Percentiles rank a stretch among this genome's conserved stretches.
These are phyloP conservation scores for Penicillium steckii DNA, from an alignment of 495 filamentous ascomycete species.

Conservation along the genomic window DNA sequence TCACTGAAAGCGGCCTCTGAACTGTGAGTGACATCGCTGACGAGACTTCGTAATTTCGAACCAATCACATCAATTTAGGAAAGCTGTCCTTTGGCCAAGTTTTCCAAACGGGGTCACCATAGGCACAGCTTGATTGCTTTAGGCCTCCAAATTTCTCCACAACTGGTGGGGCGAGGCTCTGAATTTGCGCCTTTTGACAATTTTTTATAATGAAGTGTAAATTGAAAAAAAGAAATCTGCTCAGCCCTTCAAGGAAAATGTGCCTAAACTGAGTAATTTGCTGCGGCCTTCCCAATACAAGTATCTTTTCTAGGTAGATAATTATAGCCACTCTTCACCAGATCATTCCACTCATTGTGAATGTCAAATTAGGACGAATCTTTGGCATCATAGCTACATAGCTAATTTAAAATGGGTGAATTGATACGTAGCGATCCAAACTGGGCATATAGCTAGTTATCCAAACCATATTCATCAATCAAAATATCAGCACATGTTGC, in stretches of 20 bases:
- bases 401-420: not conserved
- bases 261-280: not conserved
- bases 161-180: not conserved
- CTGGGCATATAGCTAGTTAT: not conserved
- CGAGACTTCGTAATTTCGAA: not conserved
- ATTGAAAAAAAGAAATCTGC: not conserved
- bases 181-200: not conserved
- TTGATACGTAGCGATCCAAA: not conserved
- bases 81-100: not conserved
- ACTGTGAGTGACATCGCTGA: not conserved
- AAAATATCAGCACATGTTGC: conserved; percentile 29
- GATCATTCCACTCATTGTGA: not conserved
- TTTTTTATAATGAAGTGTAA: not conserved
- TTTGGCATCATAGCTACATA: not conserved
- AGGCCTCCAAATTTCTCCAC: not conserved
- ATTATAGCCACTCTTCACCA: not conserved
- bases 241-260: not conserved
- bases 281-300: not conserved
- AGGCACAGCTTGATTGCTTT: not conserved
- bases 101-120: not conserved
- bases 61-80: not conserved
- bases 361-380: not conserved
- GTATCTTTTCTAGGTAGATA: not conserved
- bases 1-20: not conserved
- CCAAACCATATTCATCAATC: conserved; percentile 23